Evolutionary conservation across 2,329 filamentous ascomycete species (phyloP), one percentile per base, ranked within the genome.

Genomic region (Claviceps citrina): DNA sequence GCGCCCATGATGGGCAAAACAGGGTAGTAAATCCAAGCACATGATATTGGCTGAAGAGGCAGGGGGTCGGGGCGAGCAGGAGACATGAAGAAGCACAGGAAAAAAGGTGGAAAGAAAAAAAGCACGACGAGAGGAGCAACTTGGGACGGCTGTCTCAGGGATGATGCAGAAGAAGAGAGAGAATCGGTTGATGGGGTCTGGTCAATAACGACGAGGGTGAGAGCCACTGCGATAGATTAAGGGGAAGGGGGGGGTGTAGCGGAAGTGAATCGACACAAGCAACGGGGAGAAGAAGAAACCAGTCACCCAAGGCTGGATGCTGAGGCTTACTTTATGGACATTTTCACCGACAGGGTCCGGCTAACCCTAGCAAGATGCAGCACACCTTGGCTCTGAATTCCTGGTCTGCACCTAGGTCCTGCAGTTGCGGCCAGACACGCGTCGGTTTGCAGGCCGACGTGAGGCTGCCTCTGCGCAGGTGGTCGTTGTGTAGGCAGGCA

Each of bases 301-400:
- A 41, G 31, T 36, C 39, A 40, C 42, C 31, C n/a, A 18, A 38
- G 10, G 39, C 27, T 30, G n/a, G 13, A 39, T 26, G 10, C 37
- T 39, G 41, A 47, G 54, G 63, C 64, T 64, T 63, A 70, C 67
- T 70, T 70, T 66, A 70, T 68, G 56, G 67, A 70, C 67, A 70
- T 70, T 55, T 54, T 64, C 52, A 54, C 50, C 44, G 54, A 54
- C 51, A 56, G 51, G 54, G 57, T 56, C 55, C 49, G 49, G 50
- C 46, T 48, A 10, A 56, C 54, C 55, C 54, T 52, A 53, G 55
- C 30, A 38, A 36, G 25, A 43, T 40, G 33, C 34, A 31, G n/a
- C n/a, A n/a, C 31, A 30, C 28, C 24, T 36, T 33, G 37, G 19
- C 13, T 36, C 33, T 18, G 33, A 32, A 40, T 36, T 39, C 20